Evolutionary conservation across 805 yeast species (phyloP), one percentile per base, ranked within the genome.

Genomic region (Dipodascopsis uninucleata): DNA sequence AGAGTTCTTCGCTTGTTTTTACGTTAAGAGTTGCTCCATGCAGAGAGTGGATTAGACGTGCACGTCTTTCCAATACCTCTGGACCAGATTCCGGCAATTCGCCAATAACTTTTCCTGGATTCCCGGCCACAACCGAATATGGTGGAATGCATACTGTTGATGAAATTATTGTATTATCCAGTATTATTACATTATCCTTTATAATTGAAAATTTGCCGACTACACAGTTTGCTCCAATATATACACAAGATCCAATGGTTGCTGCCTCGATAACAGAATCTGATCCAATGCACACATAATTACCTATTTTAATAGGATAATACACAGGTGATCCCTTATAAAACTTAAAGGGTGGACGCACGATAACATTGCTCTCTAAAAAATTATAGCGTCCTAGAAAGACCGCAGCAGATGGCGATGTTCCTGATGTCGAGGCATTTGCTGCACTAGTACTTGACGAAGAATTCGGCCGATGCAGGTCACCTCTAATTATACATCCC

Each of bases 261-360:
- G 70, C 70, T 5, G 72, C 71, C 38, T 63, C 55, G 12, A 68
- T 39, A 5, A 31, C 35, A 2, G 63, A 43, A 29, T 51, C 39
- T n/a, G 38, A 39, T 18, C 71, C 74, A 7, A 69, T 54, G 20
- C 52, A 53, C 10, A 70, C 73, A 37, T 49, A 60, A 33, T 59
- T 59, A 18, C 74, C 74, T 12, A 70, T 58, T 29, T 61, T 55
- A 28, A 65, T 41, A 0, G 72, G 71, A 39, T 62, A 63, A 41
- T 53, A 58, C 24, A 21, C 56, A 46, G 37, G 16, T 3, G 40
- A 29, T 3, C 56, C 56, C 28, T 43, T 52, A 35, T 50, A 50
- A 3, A 37, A 10, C 29, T 51, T 51, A 25, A 35, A 37, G 3
- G 72, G 66, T 6, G 72, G 72, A 5, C 39, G 37, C n/a, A 68